These are phyloP conservation scores for Neopestalotiopsis clavispora DNA, from an alignment of 2,329 filamentous ascomycete species.

Conservation along the genomic window DNA sequence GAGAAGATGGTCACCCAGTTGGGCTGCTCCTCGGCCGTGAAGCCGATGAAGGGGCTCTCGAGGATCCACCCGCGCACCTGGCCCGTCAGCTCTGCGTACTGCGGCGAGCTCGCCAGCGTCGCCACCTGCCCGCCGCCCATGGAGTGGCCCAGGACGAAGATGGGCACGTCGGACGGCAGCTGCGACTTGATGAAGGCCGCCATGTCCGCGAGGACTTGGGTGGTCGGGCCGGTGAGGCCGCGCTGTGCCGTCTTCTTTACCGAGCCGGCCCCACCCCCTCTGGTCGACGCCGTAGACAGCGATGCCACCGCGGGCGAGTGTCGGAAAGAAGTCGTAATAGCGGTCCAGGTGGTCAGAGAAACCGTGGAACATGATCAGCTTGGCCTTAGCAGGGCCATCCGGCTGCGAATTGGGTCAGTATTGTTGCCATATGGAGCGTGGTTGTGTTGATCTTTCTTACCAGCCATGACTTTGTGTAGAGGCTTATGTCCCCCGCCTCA, in stretches of 20 bases:
- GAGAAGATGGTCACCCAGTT: conserved; percentile 64
- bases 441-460: conserved; percentile 40
- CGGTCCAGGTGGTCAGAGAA: conserved; percentile 85
- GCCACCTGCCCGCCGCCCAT: conserved; percentile 87
- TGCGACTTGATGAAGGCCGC: conserved; percentile 73
- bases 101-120: conserved; percentile 57
- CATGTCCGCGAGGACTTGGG: conserved; percentile 76
- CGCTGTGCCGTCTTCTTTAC: conserved; percentile 64
- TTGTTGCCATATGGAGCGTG: not conserved
- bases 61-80: conserved; percentile 75
- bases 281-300: conserved; percentile 82
- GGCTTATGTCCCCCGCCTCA: conserved; percentile 46
- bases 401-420: conserved; percentile 46
- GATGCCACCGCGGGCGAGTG: conserved; percentile 73
- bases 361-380: conserved; percentile 83
- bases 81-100: conserved; percentile 58
- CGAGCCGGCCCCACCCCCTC: conserved; percentile 83
- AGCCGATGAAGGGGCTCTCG: conserved; percentile 79
- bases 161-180: conserved; percentile 55
- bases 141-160: conserved; percentile 88
- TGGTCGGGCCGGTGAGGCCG: conserved; percentile 77
- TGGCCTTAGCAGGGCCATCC: conserved; percentile 64
- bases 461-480: conserved; percentile 64
- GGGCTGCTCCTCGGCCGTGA: conserved; percentile 70
- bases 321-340: conserved; percentile 76